Percentiles rank a stretch among this genome's conserved stretches.
Conservation (phyloP, 805 yeast species). For the Schwanniomyces polymorphus region DNA sequence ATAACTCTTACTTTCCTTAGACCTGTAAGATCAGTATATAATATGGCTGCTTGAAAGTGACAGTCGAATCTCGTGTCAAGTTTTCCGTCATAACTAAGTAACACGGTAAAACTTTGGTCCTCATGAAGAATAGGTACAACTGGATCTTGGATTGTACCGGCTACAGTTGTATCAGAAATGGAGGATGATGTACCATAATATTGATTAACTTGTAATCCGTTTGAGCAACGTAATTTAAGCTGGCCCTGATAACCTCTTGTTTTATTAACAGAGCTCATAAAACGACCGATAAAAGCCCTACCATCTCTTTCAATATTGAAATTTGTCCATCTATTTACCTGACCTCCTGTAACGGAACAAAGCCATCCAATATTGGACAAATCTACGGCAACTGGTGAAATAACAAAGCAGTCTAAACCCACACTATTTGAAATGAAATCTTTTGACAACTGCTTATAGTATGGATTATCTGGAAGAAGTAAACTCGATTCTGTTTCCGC, state of each 20-base stretch:
- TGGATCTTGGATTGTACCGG: conserved; percentile 58
- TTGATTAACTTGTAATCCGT: conserved; percentile 76
- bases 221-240: conserved; percentile 82
- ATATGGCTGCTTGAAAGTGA: conserved; percentile 86
- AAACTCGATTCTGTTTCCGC: conserved; percentile 49
- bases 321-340: conserved; percentile 59
- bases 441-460: conserved; percentile 58
- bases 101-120: conserved; percentile 67
- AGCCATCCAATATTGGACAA: conserved; percentile 69
- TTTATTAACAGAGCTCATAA: conserved; percentile 50
- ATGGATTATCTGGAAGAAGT: conserved; percentile 59
- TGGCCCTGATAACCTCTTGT: conserved; percentile 76
- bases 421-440: conserved; percentile 58
- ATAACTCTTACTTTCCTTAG: conserved; percentile 82
- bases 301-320: conserved; percentile 74
- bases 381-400: conserved; percentile 66
- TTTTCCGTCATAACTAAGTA: conserved; percentile 76
- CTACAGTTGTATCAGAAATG: conserved; percentile 19
- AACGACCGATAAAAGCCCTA: conserved; percentile 57
- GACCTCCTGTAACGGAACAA: conserved; percentile 74
- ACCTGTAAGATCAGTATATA: conserved; percentile 81
- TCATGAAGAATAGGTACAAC: conserved; percentile 62
- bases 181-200: conserved; percentile 60
- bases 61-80: conserved; percentile 71
- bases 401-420: conserved; percentile 76